These are phyloP conservation scores for Skeletonema grethae DNA, from an alignment of 108 stramenopile species.

Conservation along the genomic window DNA sequence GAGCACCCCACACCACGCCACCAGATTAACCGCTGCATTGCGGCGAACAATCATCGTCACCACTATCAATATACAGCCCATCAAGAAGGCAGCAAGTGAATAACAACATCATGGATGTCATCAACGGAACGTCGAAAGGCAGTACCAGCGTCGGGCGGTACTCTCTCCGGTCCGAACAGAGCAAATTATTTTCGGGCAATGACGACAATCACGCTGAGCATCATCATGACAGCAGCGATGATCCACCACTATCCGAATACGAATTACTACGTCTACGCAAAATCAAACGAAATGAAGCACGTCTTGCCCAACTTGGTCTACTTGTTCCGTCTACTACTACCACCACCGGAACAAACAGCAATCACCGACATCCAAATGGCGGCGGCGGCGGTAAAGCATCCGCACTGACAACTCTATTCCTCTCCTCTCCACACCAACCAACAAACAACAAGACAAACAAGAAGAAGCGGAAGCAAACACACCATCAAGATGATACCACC, in stretches of 20 bases:
- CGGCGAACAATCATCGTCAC: not conserved
- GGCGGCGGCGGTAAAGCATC: no score
- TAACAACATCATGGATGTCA: not conserved
- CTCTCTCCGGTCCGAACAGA: not conserved
- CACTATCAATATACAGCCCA: not conserved
- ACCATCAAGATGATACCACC: not conserved
- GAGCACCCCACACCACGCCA: no score
- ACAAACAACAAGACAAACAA: not conserved
- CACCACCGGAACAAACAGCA: no score
- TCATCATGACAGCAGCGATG: not conserved
- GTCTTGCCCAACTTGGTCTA: not conserved
- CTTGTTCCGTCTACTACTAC: not conserved
- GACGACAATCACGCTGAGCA: not conserved
- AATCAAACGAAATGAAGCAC: constrained; percentile 34
- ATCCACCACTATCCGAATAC: constrained; percentile 16
- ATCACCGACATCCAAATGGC: no score
- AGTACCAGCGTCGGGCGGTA: not conserved
- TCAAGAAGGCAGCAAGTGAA: not conserved
- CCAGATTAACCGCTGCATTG: no score
- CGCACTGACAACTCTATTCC: no score
- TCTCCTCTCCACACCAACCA: no score
- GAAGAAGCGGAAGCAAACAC: not conserved
- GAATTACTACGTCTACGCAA: constrained; percentile 37
- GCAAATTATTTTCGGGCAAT: not conserved
- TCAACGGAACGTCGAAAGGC: not conserved